These are phyloP conservation scores for Noccaea bulbosa DNA, from an alignment of 345 rosid species.

Conservation along the genomic window DNA sequence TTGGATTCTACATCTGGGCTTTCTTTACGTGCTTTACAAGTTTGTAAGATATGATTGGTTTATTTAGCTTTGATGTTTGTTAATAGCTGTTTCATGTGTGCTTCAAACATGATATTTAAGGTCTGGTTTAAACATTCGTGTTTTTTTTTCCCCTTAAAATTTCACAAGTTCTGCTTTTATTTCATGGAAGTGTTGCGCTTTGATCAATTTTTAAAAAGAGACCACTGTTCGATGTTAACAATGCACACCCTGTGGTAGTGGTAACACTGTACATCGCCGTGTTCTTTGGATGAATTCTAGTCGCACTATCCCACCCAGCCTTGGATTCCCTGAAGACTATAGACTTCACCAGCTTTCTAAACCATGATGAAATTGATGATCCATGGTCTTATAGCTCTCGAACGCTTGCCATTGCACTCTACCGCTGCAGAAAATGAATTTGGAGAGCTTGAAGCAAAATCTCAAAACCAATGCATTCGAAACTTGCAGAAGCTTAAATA, in stretches of 20 bases:
- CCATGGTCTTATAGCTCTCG: slow-evolving; percentile 10
- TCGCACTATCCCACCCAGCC: not conserved
- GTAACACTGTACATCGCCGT: slow-evolving; percentile 46
- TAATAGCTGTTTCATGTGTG: not conserved
- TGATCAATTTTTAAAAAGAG: too few relatives aligned
- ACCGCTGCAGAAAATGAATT: not conserved
- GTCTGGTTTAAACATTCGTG: not conserved
- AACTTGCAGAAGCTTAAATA: slow-evolving; percentile 11
- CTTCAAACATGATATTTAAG: slow-evolving; percentile 3
- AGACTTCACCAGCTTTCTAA: not conserved
- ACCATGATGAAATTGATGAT: not conserved
- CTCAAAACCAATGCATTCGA: slow-evolving; percentile 6
- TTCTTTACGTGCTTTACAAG: not conserved
- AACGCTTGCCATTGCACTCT: slow-evolving; percentile 15
- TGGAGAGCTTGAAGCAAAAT: not conserved
- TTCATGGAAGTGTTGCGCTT: too few relatives aligned
- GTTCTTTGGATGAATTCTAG: slow-evolving; percentile 54
- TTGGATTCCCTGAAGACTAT: not conserved
- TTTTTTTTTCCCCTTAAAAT: not conserved
- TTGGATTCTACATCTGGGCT: slow-evolving; percentile 4
- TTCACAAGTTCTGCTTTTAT: too few relatives aligned
- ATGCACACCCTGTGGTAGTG: slow-evolving; percentile 56
- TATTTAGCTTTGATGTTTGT: slow-evolving; percentile 1
- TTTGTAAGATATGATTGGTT: slow-evolving; percentile 14
- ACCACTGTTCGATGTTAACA: too few relatives aligned